Evolutionary conservation across 306 rosid species (phyloP), one percentile per base, ranked within the genome.

Genomic region (Sechiopsis laciniata): DNA sequence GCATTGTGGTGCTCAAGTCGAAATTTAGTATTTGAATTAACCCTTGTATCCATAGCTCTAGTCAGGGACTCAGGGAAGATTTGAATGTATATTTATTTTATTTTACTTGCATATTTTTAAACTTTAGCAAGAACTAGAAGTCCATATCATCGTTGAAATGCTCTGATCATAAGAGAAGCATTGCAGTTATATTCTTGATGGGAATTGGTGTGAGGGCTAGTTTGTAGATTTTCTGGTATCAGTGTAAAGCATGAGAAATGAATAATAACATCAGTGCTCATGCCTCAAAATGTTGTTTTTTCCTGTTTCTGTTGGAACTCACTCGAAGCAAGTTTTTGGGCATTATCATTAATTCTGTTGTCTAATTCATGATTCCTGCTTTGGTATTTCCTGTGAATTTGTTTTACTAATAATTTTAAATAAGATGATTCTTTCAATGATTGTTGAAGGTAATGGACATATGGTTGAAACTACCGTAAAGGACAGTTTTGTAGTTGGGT

Each of bases 401-500:
- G 10, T 15, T 72, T 17, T n/a, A 45, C 16, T 57, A 54, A 15
- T 35, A 7, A 5, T 32, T 42, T 32, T 5, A 5, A n/a, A 21
- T 26, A 26, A 55, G 24, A 16, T 63, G 10, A 37, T 63, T 63
- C 70, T 68, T 72, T 0, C 73, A 42, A 67, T 59, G 78, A 53
- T 57, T 76, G 17, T 62, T 19, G 35, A 55, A 73, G 88, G 76
- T 69, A 74, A 78, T 50, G 84, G 66, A 54, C 20, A 69, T 80
- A 68, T 75, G 70, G 75, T 76, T 77, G 78, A 72, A 79, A 35
- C 80, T 78, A 80, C 77, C 56, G 19, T 61, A 58, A 79, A 80
- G 72, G 76, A 80, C 80, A 54, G 75, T 68, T 52, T 76, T 21
- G 60, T 74, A 74, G 8, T 82, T 77, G 84, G 76, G 78, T 80